Conservation (phyloP, 148 eudicot genomes). For the Rhododendron ferrugineum region DNA sequence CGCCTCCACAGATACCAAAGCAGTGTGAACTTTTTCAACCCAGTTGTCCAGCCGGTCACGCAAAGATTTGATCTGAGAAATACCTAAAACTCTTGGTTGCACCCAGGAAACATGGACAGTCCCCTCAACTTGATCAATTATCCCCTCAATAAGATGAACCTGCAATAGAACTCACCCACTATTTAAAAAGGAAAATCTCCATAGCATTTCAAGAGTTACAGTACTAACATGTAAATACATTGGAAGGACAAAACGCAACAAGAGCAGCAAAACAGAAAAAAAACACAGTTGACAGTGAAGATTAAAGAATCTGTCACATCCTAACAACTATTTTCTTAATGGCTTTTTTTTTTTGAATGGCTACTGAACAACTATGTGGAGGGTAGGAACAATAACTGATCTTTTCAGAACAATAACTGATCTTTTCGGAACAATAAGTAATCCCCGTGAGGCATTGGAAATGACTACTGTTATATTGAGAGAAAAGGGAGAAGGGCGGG, state of each 20-base stretch:
- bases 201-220: neutral
- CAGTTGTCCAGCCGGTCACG: conserved; percentile 75
- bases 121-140: conserved; percentile 91
- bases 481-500: neutral
- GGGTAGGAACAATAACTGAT: neutral
- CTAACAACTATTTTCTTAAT: neutral
- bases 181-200: neutral
- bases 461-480: neutral
- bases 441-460: neutral
- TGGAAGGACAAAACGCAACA: neutral
- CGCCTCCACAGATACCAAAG: conserved; percentile 85
- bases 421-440: neutral
- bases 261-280: neutral
- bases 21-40: conserved; percentile 80
- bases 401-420: neutral
- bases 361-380: neutral
- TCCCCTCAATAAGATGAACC: conserved; percentile 97
- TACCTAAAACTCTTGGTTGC: conserved; percentile 87
- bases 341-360: no score
- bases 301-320: neutral
- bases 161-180: conserved; percentile 20
- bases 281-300: neutral
- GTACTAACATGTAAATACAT: neutral
- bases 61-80: conserved; percentile 67
- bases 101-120: conserved; percentile 94